Conservation (phyloP, 129 eudicot species). For the Centella asiatica region DNA sequence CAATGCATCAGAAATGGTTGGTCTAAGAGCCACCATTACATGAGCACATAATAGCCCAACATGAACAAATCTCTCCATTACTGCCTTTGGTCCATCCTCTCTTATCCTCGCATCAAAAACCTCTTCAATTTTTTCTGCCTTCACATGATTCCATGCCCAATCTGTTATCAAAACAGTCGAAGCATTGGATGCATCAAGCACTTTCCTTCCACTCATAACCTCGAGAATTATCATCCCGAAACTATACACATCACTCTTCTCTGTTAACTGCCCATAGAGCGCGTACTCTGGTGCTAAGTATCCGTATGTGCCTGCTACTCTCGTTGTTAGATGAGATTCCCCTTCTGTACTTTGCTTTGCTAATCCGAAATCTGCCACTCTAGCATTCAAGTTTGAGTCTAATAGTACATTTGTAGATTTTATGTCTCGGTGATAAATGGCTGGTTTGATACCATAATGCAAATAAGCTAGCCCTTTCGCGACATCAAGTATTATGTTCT, state of each 20-base stretch:
- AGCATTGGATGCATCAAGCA: conserved; percentile 34
- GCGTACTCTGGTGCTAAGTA: conserved; percentile 88
- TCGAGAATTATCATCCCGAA: conserved; percentile 70
- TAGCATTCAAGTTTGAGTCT: conserved; percentile 64
- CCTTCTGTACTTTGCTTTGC: conserved; percentile 70
- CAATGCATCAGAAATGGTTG: conserved; percentile 63
- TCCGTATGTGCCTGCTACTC: conserved; percentile 78
- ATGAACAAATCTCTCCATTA: conserved; percentile 57
- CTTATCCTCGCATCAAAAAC: conserved; percentile 35
- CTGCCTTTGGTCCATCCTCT: conserved; percentile 47
- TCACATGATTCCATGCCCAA: conserved; percentile 66
- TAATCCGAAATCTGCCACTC: conserved; percentile 76
- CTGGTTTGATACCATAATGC: conserved; percentile 74
- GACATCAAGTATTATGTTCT: conserved; percentile 62
- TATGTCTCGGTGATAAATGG: conserved; percentile 72
- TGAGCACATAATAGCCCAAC: conserved; percentile 82
- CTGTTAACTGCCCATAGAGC: conserved; percentile 71
- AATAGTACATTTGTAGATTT: conserved; percentile 66
- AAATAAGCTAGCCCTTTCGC: conserved; percentile 74
- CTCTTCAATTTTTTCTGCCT: conserved; percentile 31
- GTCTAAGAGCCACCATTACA: conserved; percentile 72
- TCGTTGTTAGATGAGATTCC: conserved; percentile 48
- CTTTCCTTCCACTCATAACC: conserved; percentile 64
- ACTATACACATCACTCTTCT: conserved; percentile 72
- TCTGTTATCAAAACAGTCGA: conserved; percentile 52